Conservation (phyloP, 331 rosid genomes). For the Malus hybrid region DNA sequence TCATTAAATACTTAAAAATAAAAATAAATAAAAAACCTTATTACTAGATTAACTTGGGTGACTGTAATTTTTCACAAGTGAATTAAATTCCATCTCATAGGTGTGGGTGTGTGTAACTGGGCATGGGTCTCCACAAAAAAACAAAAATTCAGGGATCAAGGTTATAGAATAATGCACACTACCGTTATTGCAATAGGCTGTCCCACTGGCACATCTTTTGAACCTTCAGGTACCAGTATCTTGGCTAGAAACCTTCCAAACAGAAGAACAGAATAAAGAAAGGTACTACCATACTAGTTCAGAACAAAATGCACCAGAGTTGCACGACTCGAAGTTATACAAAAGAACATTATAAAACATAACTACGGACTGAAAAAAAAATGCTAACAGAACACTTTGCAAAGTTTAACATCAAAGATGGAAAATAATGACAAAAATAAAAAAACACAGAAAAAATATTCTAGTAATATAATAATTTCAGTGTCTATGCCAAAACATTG, state of each 20-base stretch:
- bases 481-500: conserved; percentile 8
- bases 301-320: conserved; percentile 9
- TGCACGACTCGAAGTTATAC: background rate
- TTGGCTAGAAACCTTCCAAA: conserved; percentile 77
- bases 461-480: background rate
- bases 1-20: background rate
- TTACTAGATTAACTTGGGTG: background rate
- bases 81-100: background rate
- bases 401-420: background rate
- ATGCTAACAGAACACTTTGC: background rate
- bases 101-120: background rate
- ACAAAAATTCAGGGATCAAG: conserved; percentile 7
- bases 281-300: background rate
- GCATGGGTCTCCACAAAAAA: no score
- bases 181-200: conserved; percentile 93
- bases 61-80: background rate
- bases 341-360: background rate
- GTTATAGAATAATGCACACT: conserved; percentile 16
- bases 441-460: background rate
- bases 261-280: conserved; percentile 2
- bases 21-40: background rate
- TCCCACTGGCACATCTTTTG: conserved; percentile 92
- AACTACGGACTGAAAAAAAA: background rate
- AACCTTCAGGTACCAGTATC: conserved; percentile 87
- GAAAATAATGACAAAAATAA: background rate